A percentile compares a stretch with the other conserved stretches of the same genome.
Conservation (phyloP, 148 eudicot genomes). For the Camellia japonica region DNA sequence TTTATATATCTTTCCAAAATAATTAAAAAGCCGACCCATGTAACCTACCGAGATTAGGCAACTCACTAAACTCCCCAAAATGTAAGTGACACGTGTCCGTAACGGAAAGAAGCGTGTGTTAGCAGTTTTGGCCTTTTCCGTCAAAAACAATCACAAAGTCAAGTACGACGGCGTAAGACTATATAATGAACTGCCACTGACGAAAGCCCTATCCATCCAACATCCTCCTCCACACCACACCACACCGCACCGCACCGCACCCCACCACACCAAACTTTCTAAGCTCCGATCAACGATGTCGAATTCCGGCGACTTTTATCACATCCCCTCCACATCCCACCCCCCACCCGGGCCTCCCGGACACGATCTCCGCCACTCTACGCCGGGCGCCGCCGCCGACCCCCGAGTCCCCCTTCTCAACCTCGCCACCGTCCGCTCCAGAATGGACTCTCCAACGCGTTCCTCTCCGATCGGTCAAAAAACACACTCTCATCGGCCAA, state of each 20-base stretch:
- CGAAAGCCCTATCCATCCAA: background rate
- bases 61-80: too few species aligned
- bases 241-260: background rate
- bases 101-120: background rate
- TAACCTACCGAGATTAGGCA: too few species aligned
- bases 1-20: too few species aligned
- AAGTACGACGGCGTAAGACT: background rate
- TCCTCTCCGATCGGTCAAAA: constrained; percentile 50
- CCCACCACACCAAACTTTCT: background rate
- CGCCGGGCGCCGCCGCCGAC: constrained; percentile 14
- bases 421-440: constrained; percentile 43
- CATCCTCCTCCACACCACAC: too few species aligned
- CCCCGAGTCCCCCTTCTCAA: constrained; percentile 43
- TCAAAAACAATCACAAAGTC: background rate
- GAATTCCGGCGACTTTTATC: background rate
- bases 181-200: background rate
- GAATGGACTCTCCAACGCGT: constrained; percentile 57
- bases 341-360: background rate
- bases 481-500: constrained; percentile 31
- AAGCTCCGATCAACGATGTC: background rate
- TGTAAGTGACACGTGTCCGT: background rate
- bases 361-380: background rate
- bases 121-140: background rate
- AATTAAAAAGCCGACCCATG: too few species aligned
- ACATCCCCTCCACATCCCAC: background rate